Base-by-base conservation (phyloP, 805 yeast genomes). In the Metschnikowia santaceciliae region DNA sequence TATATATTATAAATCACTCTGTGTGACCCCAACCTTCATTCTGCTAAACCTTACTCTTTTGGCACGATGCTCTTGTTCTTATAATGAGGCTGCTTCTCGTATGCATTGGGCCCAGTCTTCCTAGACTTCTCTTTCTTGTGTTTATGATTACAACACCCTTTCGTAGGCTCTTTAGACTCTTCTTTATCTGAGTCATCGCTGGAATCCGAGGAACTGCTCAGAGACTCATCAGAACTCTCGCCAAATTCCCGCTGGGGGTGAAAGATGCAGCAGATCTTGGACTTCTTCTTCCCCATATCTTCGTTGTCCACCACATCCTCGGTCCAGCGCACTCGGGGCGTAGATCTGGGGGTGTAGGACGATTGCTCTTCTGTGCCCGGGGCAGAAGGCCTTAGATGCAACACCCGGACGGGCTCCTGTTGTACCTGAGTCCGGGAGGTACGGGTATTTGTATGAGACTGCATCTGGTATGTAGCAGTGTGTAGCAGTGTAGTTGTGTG, bases 291-390 rank as follows among this genome's bases (percentile, higher is more conserved):
- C 62, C 86, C 80, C 87, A 94, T 75, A 63, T 87, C 69, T 69
- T 92, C 99, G 65, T 92, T 92, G 66, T 92, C 98, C 4, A 94
- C 77, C 3, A 89, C 91, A 42, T 84, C 96, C 35, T 86, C 88
- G 6, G 84, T 76, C 97, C 97, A 92, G 47, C 82, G 76, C 0
- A 92, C 97, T 38, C 79, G 75, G 11, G 82, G 76, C 47, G 77
- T 69, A 63, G 57, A 59, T 66, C 56, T 65, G 53, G 39, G 39
- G 6, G 53, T 55, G 39, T 51, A 33, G 20, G 47, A 37, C 35
- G 49, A 42, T 41, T 48, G 41, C 43, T 47, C 50, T 20, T 32
- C 50, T 50, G n/a, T 34, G 23, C 44, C 43, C 19, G 30, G 53
- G 22, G 36, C 17, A 6, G 35, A 42, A 10, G 62, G 54, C 41